Evolutionary conservation across 257 asterid species (phyloP), one percentile per base, ranked within the genome.

Genomic region (Solanum sejunctum): DNA sequence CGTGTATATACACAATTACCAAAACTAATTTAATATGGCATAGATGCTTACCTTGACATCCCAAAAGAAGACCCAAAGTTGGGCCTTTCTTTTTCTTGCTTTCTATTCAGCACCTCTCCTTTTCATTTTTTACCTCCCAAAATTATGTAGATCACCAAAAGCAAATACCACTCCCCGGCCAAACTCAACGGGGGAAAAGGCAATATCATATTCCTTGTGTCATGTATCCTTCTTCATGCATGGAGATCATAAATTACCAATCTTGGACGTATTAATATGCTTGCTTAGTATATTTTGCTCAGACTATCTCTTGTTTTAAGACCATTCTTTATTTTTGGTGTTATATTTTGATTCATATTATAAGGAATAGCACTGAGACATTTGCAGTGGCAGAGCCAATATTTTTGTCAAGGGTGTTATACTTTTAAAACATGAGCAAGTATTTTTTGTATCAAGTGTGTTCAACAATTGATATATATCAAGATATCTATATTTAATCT

Each of bases 21-120:
- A 23, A 49, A 45, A 52, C 16, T 63, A 10, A 56, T 83, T 26
- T 81, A 10, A 56, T 83, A 26, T 81, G 88, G 96, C 87, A 93
- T 91, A 91, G 91, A 89, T 95, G 95, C 99, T 94, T 95, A 93
- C 95, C 82, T 93, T 95, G 89, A 71, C 92, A 89, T 87, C 66
- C 66, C 84, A 86, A 88, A 93, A 84, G 81, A 82, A 83, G 67
- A 41, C 83, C 54, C 23, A 73, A 58, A 83, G 69, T 36, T 43
- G 58, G 55, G 20, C 52, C 81, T 85, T 83, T 90, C 88, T 85
- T 90, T 95, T 90, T 93, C 98, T 95, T 95, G 88, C 95, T 95
- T 94, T 93, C 92, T 88, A 93, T 98, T 95, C 98, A 94, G 91
- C 86, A 84, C 81, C 84, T 61, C 83, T 66, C 41, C 83, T 56